These are phyloP conservation scores for Candida easanensis DNA, from an alignment of 805 yeast genomes.

Conservation along the genomic window DNA sequence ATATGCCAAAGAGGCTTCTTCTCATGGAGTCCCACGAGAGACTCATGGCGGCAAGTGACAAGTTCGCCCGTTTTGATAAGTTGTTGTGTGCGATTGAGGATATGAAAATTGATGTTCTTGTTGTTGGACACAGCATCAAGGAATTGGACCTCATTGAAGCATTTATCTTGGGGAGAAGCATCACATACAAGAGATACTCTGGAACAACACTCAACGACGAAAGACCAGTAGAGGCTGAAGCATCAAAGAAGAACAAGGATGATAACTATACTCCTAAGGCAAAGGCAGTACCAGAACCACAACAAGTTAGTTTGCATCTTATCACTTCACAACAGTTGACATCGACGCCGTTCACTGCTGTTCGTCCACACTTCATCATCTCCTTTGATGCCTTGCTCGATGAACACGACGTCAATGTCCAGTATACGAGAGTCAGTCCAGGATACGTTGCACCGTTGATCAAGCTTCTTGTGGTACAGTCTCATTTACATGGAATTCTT, in stretches of 20 bases:
- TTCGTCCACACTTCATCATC: constrained; percentile 41
- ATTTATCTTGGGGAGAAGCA: constrained; percentile 62
- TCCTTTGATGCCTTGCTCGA: constrained; percentile 46
- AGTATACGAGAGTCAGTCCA: constrained; percentile 22
- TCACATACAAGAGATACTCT: constrained; percentile 64
- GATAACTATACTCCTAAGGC: constrained; percentile 21
- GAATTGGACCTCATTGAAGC: constrained; percentile 81
- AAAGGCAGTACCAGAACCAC: constrained; percentile 11
- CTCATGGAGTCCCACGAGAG: constrained; percentile 62
- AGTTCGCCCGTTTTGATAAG: constrained; percentile 52
- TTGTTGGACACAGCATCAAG: constrained; percentile 60
- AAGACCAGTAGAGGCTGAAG: neutral
- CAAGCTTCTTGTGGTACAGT: constrained; percentile 42
- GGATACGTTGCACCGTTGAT: constrained; percentile 38
- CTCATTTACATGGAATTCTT: constrained; percentile 40
- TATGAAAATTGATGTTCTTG: constrained; percentile 32
- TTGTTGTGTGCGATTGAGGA: constrained; percentile 29
- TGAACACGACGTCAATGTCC: constrained; percentile 31
- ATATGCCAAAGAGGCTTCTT: constrained; percentile 66
- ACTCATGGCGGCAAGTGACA: constrained; percentile 53
- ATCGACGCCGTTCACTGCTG: constrained; percentile 30
- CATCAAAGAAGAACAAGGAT: constrained; percentile 12
- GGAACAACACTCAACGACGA: constrained; percentile 54
- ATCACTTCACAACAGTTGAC: constrained; percentile 45
- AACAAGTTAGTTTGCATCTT: constrained; percentile 35